Evolutionary conservation across 352 stramenopile species (phyloP).

Genomic region (Phytophthora tentaculata): DNA sequence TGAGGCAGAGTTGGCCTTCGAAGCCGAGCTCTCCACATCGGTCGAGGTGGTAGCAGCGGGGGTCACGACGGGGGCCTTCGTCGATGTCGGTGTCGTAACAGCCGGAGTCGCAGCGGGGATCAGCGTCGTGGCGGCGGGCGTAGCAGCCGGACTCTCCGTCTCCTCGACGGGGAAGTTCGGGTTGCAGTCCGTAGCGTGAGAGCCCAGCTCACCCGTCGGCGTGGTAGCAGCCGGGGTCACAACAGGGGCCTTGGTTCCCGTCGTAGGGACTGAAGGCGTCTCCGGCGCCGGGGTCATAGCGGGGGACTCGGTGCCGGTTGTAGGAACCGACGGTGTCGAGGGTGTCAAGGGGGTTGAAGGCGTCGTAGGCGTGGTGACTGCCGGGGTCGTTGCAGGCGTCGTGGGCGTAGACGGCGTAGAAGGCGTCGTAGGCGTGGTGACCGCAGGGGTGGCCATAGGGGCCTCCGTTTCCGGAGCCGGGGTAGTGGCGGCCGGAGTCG

Average conservation of each 20-base stretch:
- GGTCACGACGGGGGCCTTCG: slow-evolving; percentile 4
- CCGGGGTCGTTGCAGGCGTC: not conserved
- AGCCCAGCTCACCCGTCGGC: slow-evolving; percentile 15
- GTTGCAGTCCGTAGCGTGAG: slow-evolving; percentile 39
- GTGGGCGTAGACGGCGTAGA: not conserved
- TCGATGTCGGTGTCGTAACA: slow-evolving; percentile 14
- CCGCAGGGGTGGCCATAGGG: slow-evolving; percentile 3
- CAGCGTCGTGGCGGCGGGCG: slow-evolving; percentile 3
- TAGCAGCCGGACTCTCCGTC: slow-evolving; percentile 20
- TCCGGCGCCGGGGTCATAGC: slow-evolving; percentile 4
- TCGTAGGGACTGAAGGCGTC: slow-evolving; percentile 15
- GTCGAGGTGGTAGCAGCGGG: slow-evolving; percentile 12
- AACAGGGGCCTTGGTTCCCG: slow-evolving; percentile 5
- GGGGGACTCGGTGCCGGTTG: slow-evolving; percentile 7
- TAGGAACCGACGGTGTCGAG: slow-evolving; percentile 1
- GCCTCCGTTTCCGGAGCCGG: slow-evolving; percentile 14
- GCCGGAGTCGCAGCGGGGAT: slow-evolving; percentile 21
- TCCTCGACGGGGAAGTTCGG: slow-evolving; percentile 41
- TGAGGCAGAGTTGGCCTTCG: slow-evolving; percentile 12
- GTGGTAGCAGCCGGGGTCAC: slow-evolving; percentile 7
- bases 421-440: slow-evolving; percentile 3
- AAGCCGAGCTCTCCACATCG: slow-evolving; percentile 16
- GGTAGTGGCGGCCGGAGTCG: slow-evolving; percentile 11
- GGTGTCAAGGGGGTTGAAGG: slow-evolving; percentile 3
- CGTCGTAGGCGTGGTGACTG: slow-evolving; percentile 5